phyloP scores from a whole-genome alignment of 169 alveolate genomes.

The Plasmodium malariae region DNA sequence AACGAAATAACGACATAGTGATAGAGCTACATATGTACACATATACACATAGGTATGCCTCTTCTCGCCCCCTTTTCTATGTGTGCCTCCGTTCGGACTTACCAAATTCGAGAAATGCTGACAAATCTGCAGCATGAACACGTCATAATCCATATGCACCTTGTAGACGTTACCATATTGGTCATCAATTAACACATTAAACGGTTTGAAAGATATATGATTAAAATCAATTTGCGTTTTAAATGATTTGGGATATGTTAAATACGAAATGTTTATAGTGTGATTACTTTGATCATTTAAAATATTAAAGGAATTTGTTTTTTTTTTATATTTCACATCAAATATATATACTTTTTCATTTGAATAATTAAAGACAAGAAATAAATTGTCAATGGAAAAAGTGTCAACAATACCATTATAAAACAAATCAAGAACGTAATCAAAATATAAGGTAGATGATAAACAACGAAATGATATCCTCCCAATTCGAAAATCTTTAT shows the following conservation, averaged over 20 bases:
- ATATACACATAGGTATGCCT: not conserved
- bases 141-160: slow-evolving; percentile 32
- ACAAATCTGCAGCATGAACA: slow-evolving; percentile 65
- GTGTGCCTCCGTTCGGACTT: not conserved
- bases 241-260: slow-evolving; percentile 49
- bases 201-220: slow-evolving; percentile 30
- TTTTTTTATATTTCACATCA: slow-evolving; percentile 41
- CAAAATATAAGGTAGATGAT: slow-evolving; percentile 61
- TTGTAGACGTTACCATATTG: slow-evolving; percentile 58
- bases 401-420: slow-evolving; percentile 24
- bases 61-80: not conserved
- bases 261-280: slow-evolving; percentile 39
- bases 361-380: slow-evolving; percentile 36
- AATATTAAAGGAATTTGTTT: not conserved
- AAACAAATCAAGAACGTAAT: slow-evolving; percentile 63
- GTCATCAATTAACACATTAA: slow-evolving; percentile 24
- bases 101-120: slow-evolving; percentile 72
- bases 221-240: slow-evolving; percentile 25
- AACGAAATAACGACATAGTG: too few species aligned
- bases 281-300: slow-evolving; percentile 4
- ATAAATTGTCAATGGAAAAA: slow-evolving; percentile 32
- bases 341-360: slow-evolving; percentile 55
- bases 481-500: slow-evolving; percentile 62
- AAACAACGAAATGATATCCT: slow-evolving; percentile 69
- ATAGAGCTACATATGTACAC: not conserved